Conservation (phyloP, 2,329 filamentous ascomycete genomes). For the Microthyrium microscopicum region DNA sequence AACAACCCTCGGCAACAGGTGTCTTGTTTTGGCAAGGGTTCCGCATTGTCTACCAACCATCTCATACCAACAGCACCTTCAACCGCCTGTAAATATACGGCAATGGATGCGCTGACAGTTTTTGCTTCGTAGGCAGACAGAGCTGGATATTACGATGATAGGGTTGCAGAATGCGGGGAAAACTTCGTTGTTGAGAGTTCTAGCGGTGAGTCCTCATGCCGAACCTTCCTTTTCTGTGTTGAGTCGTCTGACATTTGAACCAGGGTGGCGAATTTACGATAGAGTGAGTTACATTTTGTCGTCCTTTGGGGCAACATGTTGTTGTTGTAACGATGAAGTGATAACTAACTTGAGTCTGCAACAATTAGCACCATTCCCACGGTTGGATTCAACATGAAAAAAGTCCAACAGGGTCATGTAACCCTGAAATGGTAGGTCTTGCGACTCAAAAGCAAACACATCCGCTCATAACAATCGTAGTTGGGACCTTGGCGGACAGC, state of each 20-base stretch:
- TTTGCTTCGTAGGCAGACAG: slow-evolving; percentile 57
- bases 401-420: slow-evolving; percentile 93
- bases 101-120: slow-evolving; percentile 1
- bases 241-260: slow-evolving; percentile 9
- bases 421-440: slow-evolving; percentile 71
- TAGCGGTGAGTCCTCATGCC: slow-evolving; percentile 56
- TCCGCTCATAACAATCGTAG: too few species aligned
- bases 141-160: slow-evolving; percentile 99
- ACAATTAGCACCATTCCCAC: slow-evolving; percentile 77
- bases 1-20: background rate
- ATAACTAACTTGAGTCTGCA: background rate
- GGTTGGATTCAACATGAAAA: slow-evolving; percentile 98
- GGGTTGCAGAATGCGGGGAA: slow-evolving; percentile 96
- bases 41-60: too few species aligned
- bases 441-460: too few species aligned
- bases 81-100: background rate
- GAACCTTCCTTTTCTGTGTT: background rate
- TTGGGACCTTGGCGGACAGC: slow-evolving; percentile 96
- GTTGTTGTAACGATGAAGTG: background rate
- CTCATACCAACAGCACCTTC: too few species aligned
- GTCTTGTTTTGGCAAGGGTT: background rate
- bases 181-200: slow-evolving; percentile 80
- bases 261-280: slow-evolving; percentile 97
- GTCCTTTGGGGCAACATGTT: background rate
- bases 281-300: slow-evolving; percentile 78